Conservation (phyloP, 208 protist genomes). For the Trypanosoma congolense region DNA sequence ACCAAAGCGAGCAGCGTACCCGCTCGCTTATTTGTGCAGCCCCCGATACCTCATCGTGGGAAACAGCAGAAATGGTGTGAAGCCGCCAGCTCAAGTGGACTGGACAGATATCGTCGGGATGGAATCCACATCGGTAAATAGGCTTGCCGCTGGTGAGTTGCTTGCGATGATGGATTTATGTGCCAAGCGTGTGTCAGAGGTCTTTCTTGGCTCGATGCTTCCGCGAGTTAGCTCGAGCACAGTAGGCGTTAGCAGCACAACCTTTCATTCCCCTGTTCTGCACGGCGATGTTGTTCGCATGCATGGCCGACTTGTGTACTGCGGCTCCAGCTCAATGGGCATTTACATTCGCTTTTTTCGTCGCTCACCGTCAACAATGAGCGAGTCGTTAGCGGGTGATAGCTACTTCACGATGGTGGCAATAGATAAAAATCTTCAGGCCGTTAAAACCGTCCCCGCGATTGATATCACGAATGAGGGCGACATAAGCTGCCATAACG, state of each 20-base stretch:
- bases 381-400: slow-evolving; percentile 57
- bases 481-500: slow-evolving; percentile 59
- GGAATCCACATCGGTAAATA: slow-evolving; percentile 32
- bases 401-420: slow-evolving; percentile 88
- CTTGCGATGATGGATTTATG: slow-evolving; percentile 86
- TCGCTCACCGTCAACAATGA: slow-evolving; percentile 50
- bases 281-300: slow-evolving; percentile 83
- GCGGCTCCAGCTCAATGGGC: slow-evolving; percentile 75
- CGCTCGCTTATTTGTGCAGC: slow-evolving; percentile 1
- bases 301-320: slow-evolving; percentile 70
- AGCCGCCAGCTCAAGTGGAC: slow-evolving; percentile 38
- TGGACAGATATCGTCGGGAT: slow-evolving; percentile 79
- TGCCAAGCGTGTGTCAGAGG: slow-evolving; percentile 57
- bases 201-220: slow-evolving; percentile 19
- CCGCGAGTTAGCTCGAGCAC: slow-evolving; percentile 49
- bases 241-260: slow-evolving; percentile 79
- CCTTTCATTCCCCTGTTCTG: slow-evolving; percentile 74
- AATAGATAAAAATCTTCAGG: slow-evolving; percentile 68
- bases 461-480: slow-evolving; percentile 64
- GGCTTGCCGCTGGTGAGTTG: slow-evolving; percentile 75
- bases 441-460: slow-evolving; percentile 75
- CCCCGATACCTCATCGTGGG: slow-evolving; percentile 44
- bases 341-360: slow-evolving; percentile 81
- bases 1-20: too few relatives aligned
- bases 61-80: slow-evolving; percentile 48